phyloP scores from a whole-genome alignment of 1,284 basidiomycete species.

The Austroboletus olivaceoglutinosus region DNA sequence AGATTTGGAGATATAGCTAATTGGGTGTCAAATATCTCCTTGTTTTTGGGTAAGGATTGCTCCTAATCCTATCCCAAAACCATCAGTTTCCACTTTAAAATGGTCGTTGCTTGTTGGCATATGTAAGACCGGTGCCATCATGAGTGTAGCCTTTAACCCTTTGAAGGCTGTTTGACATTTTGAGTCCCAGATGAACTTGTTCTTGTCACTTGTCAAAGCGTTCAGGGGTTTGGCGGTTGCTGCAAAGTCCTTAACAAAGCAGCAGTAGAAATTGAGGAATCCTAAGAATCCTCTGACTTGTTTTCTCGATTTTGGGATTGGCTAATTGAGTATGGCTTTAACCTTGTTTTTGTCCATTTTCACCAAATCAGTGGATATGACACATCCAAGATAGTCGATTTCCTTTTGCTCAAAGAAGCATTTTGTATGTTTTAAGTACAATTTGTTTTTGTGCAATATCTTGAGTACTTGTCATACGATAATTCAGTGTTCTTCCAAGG shows the following conservation, averaged over 20 bases:
- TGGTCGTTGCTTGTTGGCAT: too few relatives aligned
- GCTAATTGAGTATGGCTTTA: background rate
- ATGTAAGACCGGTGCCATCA: background rate
- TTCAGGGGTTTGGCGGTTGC: background rate
- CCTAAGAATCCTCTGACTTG: too few relatives aligned
- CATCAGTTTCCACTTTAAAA: too few relatives aligned
- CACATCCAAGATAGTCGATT: background rate
- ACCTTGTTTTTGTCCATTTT: background rate
- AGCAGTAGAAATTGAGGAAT: too few relatives aligned
- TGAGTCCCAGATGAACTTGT: too few relatives aligned
- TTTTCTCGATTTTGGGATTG: background rate
- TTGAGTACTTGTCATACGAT: background rate
- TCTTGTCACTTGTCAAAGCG: too few relatives aligned
- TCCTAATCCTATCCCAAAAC: background rate
- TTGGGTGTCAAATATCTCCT: background rate
- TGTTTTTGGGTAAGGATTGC: background rate
- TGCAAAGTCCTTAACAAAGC: conserved; percentile 42
- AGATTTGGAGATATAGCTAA: background rate
- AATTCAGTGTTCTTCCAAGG: background rate
- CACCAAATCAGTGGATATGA: background rate
- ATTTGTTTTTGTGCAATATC: background rate
- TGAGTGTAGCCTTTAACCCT: conserved; percentile 6
- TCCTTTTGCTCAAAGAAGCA: background rate
- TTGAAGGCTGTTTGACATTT: background rate
- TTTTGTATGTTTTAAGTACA: background rate